Conservation (phyloP, 495 filamentous ascomycete genomes). For the Cercophora scortea region DNA sequence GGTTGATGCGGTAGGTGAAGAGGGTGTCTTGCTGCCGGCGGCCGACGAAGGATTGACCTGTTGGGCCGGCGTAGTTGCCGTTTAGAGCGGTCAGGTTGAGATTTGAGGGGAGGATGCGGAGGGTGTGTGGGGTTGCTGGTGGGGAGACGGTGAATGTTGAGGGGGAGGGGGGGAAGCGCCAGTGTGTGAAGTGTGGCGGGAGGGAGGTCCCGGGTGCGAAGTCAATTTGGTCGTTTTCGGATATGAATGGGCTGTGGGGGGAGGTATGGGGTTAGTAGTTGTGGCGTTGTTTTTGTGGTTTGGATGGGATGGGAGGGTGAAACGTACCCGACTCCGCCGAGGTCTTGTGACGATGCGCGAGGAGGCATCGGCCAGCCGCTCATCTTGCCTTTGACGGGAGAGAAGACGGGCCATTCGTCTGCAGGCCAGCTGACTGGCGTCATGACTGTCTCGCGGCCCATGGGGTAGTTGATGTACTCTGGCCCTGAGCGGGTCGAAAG, state of each 20-base stretch:
- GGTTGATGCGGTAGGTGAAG: constrained; percentile 37
- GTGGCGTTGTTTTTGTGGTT: background rate
- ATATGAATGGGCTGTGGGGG: constrained; percentile 24
- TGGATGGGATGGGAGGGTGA: background rate
- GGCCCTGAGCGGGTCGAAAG: constrained; percentile 41
- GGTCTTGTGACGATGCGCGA: constrained; percentile 4
- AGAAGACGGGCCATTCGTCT: constrained; percentile 32
- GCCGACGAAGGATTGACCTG: constrained; percentile 38
- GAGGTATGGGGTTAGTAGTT: constrained; percentile 5
- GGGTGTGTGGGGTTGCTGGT: constrained; percentile 21
- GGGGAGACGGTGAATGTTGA: constrained; percentile 36
- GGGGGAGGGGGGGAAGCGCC: constrained; percentile 33
- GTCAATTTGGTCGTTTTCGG: constrained; percentile 26
- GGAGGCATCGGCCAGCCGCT: constrained; percentile 34
- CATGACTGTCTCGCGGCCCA: constrained; percentile 54
- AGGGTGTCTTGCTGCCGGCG: constrained; percentile 43
- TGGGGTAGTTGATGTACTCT: constrained; percentile 43
- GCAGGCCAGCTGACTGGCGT: constrained; percentile 43
- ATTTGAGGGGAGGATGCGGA: constrained; percentile 33
- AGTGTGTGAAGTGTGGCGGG: constrained; percentile 40
- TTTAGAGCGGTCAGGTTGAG: constrained; percentile 41
- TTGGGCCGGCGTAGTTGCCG: constrained; percentile 35
- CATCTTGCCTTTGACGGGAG: constrained; percentile 37
- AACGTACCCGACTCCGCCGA: constrained; percentile 30
- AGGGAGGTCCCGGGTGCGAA: constrained; percentile 7